A percentile compares a stretch with the other conserved stretches of the same genome.
phyloP scores from a whole-genome alignment of 1,139 yeast genomes.

The Geotrichum bryndzae region DNA sequence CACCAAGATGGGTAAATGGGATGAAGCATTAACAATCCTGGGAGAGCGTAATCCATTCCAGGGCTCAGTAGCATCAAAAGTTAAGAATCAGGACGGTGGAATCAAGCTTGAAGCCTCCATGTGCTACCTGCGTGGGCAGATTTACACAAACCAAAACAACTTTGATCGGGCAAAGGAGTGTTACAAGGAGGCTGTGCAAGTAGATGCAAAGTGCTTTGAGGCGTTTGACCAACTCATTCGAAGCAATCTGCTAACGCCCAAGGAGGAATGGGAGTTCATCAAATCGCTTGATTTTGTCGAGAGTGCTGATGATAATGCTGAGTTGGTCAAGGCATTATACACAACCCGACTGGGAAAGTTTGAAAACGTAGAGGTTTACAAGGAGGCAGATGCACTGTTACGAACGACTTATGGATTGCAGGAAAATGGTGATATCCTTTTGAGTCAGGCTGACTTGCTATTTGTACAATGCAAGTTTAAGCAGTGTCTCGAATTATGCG shows the following conservation, averaged over 20 bases:
- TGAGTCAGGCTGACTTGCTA: constrained; percentile 64
- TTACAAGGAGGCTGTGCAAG: constrained; percentile 76
- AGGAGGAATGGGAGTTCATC: constrained; percentile 78
- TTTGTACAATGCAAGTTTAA: constrained; percentile 77
- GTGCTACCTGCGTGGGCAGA: constrained; percentile 78
- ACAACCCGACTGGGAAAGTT: constrained; percentile 72
- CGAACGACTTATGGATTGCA: constrained; percentile 66
- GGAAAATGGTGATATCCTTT: constrained; percentile 62
- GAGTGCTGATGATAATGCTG: constrained; percentile 62
- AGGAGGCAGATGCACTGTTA: constrained; percentile 61
- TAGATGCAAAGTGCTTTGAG: constrained; percentile 89
- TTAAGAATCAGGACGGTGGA: constrained; percentile 17
- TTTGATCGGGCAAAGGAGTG: constrained; percentile 84
- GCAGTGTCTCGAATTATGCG: constrained; percentile 71
- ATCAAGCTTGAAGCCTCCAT: constrained; percentile 66
- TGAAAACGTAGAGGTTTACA: constrained; percentile 51
- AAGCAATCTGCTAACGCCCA: constrained; percentile 72
- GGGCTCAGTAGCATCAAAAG: constrained; percentile 9
- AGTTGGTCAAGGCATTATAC: constrained; percentile 68
- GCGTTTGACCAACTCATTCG: constrained; percentile 77
- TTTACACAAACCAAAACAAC: constrained; percentile 77
- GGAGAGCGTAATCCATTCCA: constrained; percentile 77
- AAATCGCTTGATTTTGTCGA: constrained; percentile 62
- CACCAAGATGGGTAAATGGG: constrained; percentile 71
- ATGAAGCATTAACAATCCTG: constrained; percentile 79